Evolutionary conservation across 2,329 filamentous ascomycete genomes (phyloP).

Genomic region (Claviceps pusilla): DNA sequence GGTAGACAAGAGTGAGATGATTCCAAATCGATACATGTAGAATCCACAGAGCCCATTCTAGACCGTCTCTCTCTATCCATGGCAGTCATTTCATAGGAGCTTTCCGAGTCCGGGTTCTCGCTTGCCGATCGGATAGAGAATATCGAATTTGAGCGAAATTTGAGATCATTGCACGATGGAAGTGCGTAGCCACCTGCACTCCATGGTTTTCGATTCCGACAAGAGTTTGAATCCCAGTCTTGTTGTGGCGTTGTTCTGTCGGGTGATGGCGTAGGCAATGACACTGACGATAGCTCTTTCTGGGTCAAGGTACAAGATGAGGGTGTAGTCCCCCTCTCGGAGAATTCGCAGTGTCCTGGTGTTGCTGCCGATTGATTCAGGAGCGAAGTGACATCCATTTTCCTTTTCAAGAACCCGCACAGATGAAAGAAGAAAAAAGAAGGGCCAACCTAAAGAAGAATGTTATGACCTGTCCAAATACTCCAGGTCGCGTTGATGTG

Average conservation of each 20-base stretch:
- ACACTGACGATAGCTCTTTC: constrained; percentile 4
- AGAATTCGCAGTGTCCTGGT: constrained; percentile 1
- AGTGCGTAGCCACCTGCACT: constrained; percentile 35
- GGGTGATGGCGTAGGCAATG: constrained; percentile 21
- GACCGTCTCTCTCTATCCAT: constrained; percentile 13
- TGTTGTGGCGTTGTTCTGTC: constrained; percentile 15
- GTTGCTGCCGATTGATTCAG: constrained; percentile 21
- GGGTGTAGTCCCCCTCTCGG: constrained; percentile 6
- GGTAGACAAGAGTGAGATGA: neutral
- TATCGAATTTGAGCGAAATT: constrained; percentile 13
- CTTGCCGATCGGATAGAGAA: constrained; percentile 11
- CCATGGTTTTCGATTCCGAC: constrained; percentile 31
- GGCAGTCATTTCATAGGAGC: constrained; percentile 8
- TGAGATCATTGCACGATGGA: constrained; percentile 25
- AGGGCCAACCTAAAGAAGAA: neutral
- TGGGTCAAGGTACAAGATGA: constrained; percentile 1
- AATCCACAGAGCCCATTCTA: constrained; percentile 19
- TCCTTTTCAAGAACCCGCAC: neutral
- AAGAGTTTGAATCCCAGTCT: constrained; percentile 10
- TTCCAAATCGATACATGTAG: constrained; percentile 6
- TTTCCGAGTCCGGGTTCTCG: constrained; percentile 11
- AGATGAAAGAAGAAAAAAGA: neutral
- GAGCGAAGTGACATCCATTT: constrained; percentile 28
- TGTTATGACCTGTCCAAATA: neutral
- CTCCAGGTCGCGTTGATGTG: neutral